phyloP scores from a whole-genome alignment of 441 rosid species.

The Corymbia calophylla region DNA sequence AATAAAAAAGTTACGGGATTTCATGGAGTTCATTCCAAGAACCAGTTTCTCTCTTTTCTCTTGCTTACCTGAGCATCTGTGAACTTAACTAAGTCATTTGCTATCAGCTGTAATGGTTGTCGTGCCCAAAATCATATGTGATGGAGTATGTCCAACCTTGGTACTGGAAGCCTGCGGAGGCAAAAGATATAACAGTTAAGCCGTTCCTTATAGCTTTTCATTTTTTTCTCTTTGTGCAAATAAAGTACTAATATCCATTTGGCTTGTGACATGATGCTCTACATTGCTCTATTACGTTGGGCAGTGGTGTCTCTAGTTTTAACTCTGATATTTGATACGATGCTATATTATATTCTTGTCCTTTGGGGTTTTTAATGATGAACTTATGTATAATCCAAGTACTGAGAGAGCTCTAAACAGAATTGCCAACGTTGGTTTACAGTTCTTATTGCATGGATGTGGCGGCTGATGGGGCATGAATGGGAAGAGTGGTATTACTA shows the following conservation, averaged over 20 bases:
- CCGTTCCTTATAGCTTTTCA: neutral
- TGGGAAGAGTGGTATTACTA: conserved; percentile 24
- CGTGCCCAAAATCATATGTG: neutral
- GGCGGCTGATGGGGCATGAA: conserved; percentile 31
- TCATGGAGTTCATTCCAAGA: neutral
- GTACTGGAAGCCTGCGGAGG: neutral
- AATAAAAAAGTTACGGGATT: neutral
- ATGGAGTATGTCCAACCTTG: neutral
- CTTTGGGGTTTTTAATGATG: neutral
- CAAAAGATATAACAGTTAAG: neutral
- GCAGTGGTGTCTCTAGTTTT: neutral
- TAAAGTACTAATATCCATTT: neutral
- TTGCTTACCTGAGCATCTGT: neutral
- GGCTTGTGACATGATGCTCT: neutral
- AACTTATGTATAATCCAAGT: neutral
- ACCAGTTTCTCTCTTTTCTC: neutral
- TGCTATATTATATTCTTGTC: neutral
- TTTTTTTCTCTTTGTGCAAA: neutral
- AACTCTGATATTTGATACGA: neutral
- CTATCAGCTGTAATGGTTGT: neutral
- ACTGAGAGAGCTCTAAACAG: neutral
- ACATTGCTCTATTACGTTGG: neutral
- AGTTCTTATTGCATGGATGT: conserved; percentile 19
- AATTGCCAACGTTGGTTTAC: conserved; percentile 4
- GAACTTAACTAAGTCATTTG: neutral